Conservation (phyloP, 2,329 filamentous ascomycete species). For the Fusarium transvaalense region DNA sequence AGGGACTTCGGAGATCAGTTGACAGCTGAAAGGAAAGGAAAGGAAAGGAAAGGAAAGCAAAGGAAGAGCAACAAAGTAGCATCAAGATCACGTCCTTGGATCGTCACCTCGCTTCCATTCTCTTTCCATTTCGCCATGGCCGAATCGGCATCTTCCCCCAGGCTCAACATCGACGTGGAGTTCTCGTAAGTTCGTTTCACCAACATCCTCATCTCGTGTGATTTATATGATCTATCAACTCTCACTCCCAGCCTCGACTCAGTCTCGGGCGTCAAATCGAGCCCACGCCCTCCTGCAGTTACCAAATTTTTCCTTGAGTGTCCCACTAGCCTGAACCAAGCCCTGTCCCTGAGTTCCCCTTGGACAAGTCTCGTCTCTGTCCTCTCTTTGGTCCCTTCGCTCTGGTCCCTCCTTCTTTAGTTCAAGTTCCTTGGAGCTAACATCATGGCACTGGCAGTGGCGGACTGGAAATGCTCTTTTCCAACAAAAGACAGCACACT, state of each 20-base stretch:
- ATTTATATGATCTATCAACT: slow-evolving; percentile 47
- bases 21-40: slow-evolving; percentile 1
- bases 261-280: slow-evolving; percentile 8
- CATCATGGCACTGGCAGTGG: slow-evolving; percentile 67
- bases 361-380: slow-evolving; percentile 22
- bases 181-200: slow-evolving; percentile 65
- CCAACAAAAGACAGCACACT: slow-evolving; percentile 79
- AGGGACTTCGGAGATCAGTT: slow-evolving; percentile 1
- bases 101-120: slow-evolving; percentile 18
- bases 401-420: slow-evolving; percentile 15
- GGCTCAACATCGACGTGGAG: slow-evolving; percentile 75
- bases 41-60: neutral
- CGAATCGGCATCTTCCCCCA: slow-evolving; percentile 41
- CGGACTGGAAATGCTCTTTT: slow-evolving; percentile 94
- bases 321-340: slow-evolving; percentile 26
- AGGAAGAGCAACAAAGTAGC: neutral
- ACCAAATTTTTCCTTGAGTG: slow-evolving; percentile 18
- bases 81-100: slow-evolving; percentile 3
- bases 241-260: slow-evolving; percentile 24
- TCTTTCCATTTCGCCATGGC: slow-evolving; percentile 33
- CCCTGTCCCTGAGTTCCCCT: slow-evolving; percentile 36
- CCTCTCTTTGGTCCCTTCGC: slow-evolving; percentile 14
- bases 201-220: slow-evolving; percentile 21
- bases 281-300: slow-evolving; percentile 16
- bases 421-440: slow-evolving; percentile 29